Evolutionary conservation across 2,329 filamentous ascomycete genomes (phyloP), one percentile per base, ranked within the genome.

Genomic region (Massarina eburnea): DNA sequence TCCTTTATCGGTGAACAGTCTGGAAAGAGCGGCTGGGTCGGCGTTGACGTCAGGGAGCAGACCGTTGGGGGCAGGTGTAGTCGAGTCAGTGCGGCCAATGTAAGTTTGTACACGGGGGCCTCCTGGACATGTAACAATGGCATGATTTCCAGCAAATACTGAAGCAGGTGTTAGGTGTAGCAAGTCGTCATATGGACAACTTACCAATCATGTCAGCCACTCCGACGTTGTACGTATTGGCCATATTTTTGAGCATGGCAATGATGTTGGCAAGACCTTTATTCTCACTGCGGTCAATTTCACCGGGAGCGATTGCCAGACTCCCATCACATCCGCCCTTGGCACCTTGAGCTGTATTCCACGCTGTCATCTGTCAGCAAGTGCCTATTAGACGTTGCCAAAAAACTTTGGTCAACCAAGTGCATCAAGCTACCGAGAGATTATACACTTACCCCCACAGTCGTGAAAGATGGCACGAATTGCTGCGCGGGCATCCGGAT

Each of bases 51-150:
- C 52, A 0, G 79, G 77, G 14, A 81, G 70, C 36, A 74, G 68
- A 6, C 71, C 72, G 8, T 71, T 58, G 1, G 73, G 74, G 1
- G 71, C 67, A 1, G 72, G 59, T 3, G 42, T 56, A 14, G 55
- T 47, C 33, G 66, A 64, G 55, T 80, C 77, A 8, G 51, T 65
- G 36, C 78, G 71, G 17, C 78, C 77, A 4, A 76, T 71, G 47
- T 73, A 75, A 18, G 72, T 71, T n/a, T 69, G 62, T 21, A 80
- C 73, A 7, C 70, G 69, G 5, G 77, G 77, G 0, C 79, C 78
- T 8, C 76, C 62, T 1, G 77, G 73, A 43, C 78, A 78, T 24
- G 70, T 68, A 1, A 76, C 72, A 3, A 75, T 73, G 3, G 73
- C 77, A 19, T 75, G 67, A 15, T 42, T 45, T 14, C 51, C 51